These are phyloP conservation scores for Avena atlantica DNA, from an alignment of 176 grass and related monocot genomes.

Conservation along the genomic window DNA sequence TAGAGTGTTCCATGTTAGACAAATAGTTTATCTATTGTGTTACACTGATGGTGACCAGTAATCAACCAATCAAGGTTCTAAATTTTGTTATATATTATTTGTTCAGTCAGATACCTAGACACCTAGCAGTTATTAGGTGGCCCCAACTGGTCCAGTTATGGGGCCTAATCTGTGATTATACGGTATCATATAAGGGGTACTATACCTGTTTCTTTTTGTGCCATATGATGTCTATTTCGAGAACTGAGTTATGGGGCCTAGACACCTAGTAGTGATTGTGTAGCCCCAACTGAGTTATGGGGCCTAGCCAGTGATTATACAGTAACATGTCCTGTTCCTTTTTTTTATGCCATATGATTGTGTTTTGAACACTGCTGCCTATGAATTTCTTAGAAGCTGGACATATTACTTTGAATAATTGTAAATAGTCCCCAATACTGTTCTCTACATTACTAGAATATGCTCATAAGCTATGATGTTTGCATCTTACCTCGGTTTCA, in stretches of 20 bases:
- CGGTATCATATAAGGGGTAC: background rate
- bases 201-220: slow-evolving; percentile 9
- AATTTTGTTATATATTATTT: background rate
- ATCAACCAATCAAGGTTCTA: slow-evolving; percentile 12
- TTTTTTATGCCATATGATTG: slow-evolving; percentile 21
- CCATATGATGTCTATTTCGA: slow-evolving; percentile 1
- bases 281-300: background rate
- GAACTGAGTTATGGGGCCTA: background rate
- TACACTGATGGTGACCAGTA: slow-evolving; percentile 15
- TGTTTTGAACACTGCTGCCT: no score
- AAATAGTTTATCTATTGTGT: slow-evolving; percentile 10
- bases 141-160: background rate
- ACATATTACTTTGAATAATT: background rate
- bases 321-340: background rate
- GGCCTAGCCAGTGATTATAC: slow-evolving; percentile 1
- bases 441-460: slow-evolving; percentile 10
- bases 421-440: background rate
- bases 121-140: background rate
- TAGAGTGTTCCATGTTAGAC: background rate
- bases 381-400: slow-evolving; percentile 20
- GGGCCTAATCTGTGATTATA: background rate
- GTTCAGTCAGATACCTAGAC: background rate
- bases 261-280: background rate
- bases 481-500: background rate
- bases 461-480: background rate